Evolutionary conservation across 2,329 filamentous ascomycete genomes (phyloP).

Genomic region (Colletotrichum sp.): DNA sequence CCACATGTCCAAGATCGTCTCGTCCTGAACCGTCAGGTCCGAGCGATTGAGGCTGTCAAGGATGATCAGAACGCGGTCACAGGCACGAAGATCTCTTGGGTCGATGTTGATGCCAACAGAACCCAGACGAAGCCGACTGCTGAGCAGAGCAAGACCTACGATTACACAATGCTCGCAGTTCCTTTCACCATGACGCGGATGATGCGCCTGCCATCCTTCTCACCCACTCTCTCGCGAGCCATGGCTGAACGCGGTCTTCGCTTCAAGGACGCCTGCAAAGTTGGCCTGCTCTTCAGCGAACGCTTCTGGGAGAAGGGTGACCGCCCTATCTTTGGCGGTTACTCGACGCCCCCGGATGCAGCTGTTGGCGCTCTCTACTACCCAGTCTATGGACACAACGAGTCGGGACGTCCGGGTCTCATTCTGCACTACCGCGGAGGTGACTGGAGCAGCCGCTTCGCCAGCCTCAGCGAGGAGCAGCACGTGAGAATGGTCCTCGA

Average conservation of each 20-base stretch:
- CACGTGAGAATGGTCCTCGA: constrained; percentile 67
- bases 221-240: constrained; percentile 41
- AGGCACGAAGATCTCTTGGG: neutral
- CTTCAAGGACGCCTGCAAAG: constrained; percentile 50
- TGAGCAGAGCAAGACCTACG: constrained; percentile 53
- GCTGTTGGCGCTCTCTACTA: constrained; percentile 66
- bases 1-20: constrained; percentile 64
- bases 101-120: constrained; percentile 51
- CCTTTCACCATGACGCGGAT: constrained; percentile 66
- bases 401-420: constrained; percentile 57
- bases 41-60: constrained; percentile 54
- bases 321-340: constrained; percentile 63
- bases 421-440: constrained; percentile 39
- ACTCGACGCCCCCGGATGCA: constrained; percentile 58
- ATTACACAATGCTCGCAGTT: constrained; percentile 65
- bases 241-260: constrained; percentile 38
- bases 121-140: constrained; percentile 39
- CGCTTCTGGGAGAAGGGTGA: constrained; percentile 55
- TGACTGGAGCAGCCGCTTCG: constrained; percentile 39
- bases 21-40: constrained; percentile 60
- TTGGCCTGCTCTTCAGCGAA: constrained; percentile 68
- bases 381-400: constrained; percentile 66
- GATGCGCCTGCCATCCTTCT: constrained; percentile 38
- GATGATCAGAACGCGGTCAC: neutral
- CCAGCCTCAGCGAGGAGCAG: constrained; percentile 51